Conservation (phyloP, 805 yeast genomes). For the Wilhelminamyces savonicus region DNA sequence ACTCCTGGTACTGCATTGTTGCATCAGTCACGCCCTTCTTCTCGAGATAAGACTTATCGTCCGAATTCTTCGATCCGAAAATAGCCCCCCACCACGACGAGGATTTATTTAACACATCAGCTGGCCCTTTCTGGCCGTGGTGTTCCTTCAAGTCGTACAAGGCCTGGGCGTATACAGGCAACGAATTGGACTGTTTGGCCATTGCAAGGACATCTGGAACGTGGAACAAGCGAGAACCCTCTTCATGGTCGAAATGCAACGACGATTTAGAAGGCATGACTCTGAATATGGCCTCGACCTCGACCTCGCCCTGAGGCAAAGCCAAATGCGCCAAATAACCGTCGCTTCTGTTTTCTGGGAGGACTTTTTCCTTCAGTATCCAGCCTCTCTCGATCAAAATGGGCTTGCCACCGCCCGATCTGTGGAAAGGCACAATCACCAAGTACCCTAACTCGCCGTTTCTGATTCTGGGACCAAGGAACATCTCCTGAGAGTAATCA, state of each 20-base stretch:
- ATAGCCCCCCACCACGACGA: slow-evolving; percentile 7
- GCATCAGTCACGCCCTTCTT: slow-evolving; percentile 17
- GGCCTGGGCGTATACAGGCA: slow-evolving; percentile 74
- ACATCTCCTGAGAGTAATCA: slow-evolving; percentile 79
- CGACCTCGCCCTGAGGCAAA: slow-evolving; percentile 65
- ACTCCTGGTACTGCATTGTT: slow-evolving; percentile 34
- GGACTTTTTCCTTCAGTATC: slow-evolving; percentile 65
- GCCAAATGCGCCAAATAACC: slow-evolving; percentile 61
- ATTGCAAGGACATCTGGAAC: slow-evolving; percentile 78
- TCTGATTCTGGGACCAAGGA: slow-evolving; percentile 82
- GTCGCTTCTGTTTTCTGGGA: slow-evolving; percentile 43
- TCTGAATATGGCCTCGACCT: slow-evolving; percentile 68
- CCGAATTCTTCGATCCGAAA: slow-evolving; percentile 3
- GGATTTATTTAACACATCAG: background rate
- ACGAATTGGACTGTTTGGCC: slow-evolving; percentile 59
- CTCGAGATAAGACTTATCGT: slow-evolving; percentile 15
- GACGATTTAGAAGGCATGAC: slow-evolving; percentile 58
- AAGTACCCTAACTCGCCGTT: slow-evolving; percentile 69
- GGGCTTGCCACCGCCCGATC: slow-evolving; percentile 70
- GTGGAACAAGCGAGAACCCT: slow-evolving; percentile 63
- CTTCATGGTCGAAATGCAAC: slow-evolving; percentile 63
- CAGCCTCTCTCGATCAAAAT: slow-evolving; percentile 88
- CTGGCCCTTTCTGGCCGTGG: slow-evolving; percentile 29
- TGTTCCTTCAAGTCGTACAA: slow-evolving; percentile 62
- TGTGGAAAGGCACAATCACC: slow-evolving; percentile 74